Evolutionary conservation across 169 alveolate genomes (phyloP).

Genomic region (Plasmodium knowlesi): DNA sequence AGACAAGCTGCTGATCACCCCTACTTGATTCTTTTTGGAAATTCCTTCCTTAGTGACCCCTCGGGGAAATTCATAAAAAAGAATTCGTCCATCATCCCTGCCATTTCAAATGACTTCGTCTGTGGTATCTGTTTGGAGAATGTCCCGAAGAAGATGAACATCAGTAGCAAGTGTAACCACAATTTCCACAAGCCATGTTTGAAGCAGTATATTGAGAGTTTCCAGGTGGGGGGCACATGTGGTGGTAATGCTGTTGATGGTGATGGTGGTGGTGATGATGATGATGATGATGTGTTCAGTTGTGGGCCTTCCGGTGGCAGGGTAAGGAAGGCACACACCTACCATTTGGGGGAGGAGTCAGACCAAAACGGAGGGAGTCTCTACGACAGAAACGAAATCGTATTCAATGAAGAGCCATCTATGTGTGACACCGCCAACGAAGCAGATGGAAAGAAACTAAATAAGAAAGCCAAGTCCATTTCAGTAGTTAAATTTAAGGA

Average conservation of each 20-base stretch:
- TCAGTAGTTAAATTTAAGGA: slow-evolving; percentile 74
- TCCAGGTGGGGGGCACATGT: slow-evolving; percentile 79
- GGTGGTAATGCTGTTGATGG: background rate
- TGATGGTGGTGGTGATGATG: background rate
- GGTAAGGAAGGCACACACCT: slow-evolving; percentile 80
- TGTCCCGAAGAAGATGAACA: slow-evolving; percentile 74
- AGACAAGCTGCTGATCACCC: slow-evolving; percentile 95
- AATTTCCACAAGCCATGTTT: slow-evolving; percentile 88
- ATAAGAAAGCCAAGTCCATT: slow-evolving; percentile 55
- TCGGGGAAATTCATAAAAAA: slow-evolving; percentile 74
- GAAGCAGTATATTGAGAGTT: slow-evolving; percentile 83
- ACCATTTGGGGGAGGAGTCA: background rate
- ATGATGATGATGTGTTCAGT: background rate
- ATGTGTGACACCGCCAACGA: background rate
- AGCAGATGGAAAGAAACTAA: slow-evolving; percentile 30
- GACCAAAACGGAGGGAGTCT: background rate
- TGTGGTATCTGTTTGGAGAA: slow-evolving; percentile 86
- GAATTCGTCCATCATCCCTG: slow-evolving; percentile 74
- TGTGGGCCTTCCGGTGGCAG: background rate
- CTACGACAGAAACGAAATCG: slow-evolving; percentile 5
- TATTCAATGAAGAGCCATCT: background rate
- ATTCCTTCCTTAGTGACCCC: slow-evolving; percentile 80
- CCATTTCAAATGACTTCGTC: slow-evolving; percentile 75
- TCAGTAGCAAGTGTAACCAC: slow-evolving; percentile 88
- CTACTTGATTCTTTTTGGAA: slow-evolving; percentile 89